Evolutionary conservation across 208 protist species (phyloP).

Genomic region (Wallacemonas rigidus): DNA sequence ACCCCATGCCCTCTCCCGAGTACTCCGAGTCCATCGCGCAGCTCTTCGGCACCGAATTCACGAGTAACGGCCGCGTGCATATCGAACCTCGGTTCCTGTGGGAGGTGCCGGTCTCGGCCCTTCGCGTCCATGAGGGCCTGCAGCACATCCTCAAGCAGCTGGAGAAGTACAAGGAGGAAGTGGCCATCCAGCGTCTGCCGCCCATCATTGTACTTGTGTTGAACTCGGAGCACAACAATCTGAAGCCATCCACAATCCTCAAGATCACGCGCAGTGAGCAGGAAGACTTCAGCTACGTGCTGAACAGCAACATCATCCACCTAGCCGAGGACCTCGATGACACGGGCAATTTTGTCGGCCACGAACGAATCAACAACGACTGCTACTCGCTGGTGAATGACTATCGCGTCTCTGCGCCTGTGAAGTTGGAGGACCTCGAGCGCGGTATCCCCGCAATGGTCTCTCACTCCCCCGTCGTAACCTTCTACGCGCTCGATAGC

Average conservation of each 20-base stretch:
- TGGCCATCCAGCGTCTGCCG: constrained; percentile 85
- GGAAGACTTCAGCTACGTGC: constrained; percentile 87
- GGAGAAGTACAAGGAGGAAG: constrained; percentile 74
- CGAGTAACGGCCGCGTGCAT: constrained; percentile 61
- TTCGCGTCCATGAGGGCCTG: constrained; percentile 91
- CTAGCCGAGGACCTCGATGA: constrained; percentile 88
- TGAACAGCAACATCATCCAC: constrained; percentile 89
- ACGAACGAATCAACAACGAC: constrained; percentile 86
- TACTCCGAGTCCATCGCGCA: constrained; percentile 73
- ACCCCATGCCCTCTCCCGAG: constrained; percentile 55
- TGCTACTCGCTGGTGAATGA: constrained; percentile 86
- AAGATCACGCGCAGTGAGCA: constrained; percentile 81
- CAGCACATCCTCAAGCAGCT: constrained; percentile 91
- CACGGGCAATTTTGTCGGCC: constrained; percentile 86
- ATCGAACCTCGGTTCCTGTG: constrained; percentile 87
- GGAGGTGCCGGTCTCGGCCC: constrained; percentile 85
- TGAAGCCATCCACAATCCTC: constrained; percentile 82
- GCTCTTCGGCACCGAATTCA: constrained; percentile 88
- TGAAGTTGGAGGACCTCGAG: constrained; percentile 77
- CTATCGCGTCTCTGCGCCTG: constrained; percentile 81
- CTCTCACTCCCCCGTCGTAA: constrained; percentile 79
- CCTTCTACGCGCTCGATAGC: constrained; percentile 83
- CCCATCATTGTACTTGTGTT: constrained; percentile 89
- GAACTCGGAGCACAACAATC: constrained; percentile 86
- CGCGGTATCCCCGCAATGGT: constrained; percentile 70